Percentiles rank a stretch among this genome's conserved stretches.
phyloP scores from a whole-genome alignment of 2,329 filamentous ascomycete species.

The Periconia macrospinosa region DNA sequence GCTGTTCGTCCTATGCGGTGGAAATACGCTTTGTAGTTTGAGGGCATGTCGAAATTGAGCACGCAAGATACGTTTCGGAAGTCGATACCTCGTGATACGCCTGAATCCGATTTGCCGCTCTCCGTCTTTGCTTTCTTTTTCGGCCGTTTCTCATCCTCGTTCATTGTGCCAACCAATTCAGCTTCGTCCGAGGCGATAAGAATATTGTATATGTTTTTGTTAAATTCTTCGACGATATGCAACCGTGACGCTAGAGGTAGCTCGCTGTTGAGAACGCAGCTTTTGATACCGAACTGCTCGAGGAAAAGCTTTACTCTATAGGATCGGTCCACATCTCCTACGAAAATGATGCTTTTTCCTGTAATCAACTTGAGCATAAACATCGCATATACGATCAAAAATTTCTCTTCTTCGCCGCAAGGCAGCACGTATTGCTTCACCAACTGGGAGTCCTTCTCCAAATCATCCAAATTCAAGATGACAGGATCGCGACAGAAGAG shows the following conservation, averaged over 20 bases:
- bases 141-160: slow-evolving; percentile 41
- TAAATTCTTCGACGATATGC: slow-evolving; percentile 96
- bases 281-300: slow-evolving; percentile 94
- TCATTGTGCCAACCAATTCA: slow-evolving; percentile 70
- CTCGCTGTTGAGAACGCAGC: slow-evolving; percentile 91
- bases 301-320: slow-evolving; percentile 94
- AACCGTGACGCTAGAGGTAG: slow-evolving; percentile 89
- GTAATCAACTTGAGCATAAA: slow-evolving; percentile 94
- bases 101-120: slow-evolving; percentile 81
- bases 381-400: slow-evolving; percentile 87
- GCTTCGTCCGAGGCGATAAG: slow-evolving; percentile 95
- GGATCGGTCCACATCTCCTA: slow-evolving; percentile 83
- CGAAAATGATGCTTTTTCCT: slow-evolving; percentile 85
- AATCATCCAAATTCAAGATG: slow-evolving; percentile 79
- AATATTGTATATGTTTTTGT: slow-evolving; percentile 94
- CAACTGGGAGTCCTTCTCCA: slow-evolving; percentile 73
- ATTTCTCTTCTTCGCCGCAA: slow-evolving; percentile 97
- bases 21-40: slow-evolving; percentile 88
- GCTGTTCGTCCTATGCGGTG: slow-evolving; percentile 95
- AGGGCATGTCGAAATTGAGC: slow-evolving; percentile 94
- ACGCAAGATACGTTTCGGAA: slow-evolving; percentile 85
- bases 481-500: slow-evolving; percentile 83
- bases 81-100: slow-evolving; percentile 93
- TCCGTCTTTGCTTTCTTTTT: slow-evolving; percentile 62
- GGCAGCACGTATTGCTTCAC: slow-evolving; percentile 87